Evolutionary conservation across 306 rosid genomes (phyloP).

Genomic region (Vigna mungo): DNA sequence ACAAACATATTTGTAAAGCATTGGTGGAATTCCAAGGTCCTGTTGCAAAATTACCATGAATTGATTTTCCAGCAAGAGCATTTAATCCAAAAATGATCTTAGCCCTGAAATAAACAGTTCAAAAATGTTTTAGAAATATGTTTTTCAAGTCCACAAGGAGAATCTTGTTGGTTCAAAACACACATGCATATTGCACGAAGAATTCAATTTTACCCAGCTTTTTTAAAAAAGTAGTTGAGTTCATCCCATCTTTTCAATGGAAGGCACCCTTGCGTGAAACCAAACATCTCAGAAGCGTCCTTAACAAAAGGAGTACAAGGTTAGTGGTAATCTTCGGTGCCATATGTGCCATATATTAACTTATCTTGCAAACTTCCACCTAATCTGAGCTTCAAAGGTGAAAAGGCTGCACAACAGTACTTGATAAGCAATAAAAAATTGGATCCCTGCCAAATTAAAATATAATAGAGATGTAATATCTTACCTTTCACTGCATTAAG

Average conservation of each 20-base stretch:
- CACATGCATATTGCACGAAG: background rate
- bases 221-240: conserved; percentile 66
- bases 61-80: too few species aligned
- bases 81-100: too few species aligned
- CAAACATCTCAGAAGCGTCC: conserved; percentile 66
- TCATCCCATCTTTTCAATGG: conserved; percentile 93
- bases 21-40: too few species aligned
- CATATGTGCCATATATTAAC: conserved; percentile 73
- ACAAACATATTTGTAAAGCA: too few species aligned
- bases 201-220: conserved; percentile 68
- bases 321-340: conserved; percentile 61
- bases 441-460: background rate
- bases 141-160: conserved; percentile 15
- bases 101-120: conserved; percentile 63
- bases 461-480: conserved; percentile 18
- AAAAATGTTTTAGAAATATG: conserved; percentile 4
- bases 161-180: background rate
- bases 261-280: conserved; percentile 82
- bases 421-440: conserved; percentile 22
- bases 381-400: conserved; percentile 88
- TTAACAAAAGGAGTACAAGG: conserved; percentile 69
- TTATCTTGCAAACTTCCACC: conserved; percentile 92
- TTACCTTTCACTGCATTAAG: conserved; percentile 87
- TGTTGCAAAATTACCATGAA: too few species aligned
- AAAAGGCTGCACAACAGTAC: conserved; percentile 68